Base-by-base conservation (phyloP, 1,139 yeast genomes). In the Taphrina deformans region DNA sequence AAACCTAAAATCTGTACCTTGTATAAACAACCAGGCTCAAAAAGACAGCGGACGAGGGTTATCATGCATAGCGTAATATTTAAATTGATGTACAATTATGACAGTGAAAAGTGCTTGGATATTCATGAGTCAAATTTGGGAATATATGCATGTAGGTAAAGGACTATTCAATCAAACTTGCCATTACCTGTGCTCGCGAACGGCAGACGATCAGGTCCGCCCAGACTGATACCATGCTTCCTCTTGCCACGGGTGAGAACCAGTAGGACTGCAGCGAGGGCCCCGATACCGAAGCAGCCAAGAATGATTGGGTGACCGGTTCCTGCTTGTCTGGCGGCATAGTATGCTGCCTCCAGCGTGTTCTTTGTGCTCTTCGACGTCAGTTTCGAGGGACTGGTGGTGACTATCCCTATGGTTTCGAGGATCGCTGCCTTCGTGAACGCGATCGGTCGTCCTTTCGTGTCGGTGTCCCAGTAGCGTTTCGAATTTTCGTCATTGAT, bases 391-490 rank as follows among this genome's bases (percentile, higher is more conserved):
- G 71, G 71, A 31, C 69, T 70, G 33, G 69, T 67, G 26, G 72
- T 40, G 44, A 73, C 70, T 3, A 69, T 67, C 44, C 70, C 71
- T 29, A 75, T 56, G n/a, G 74, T 70, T 27, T 73, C 76, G 16
- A 75, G 64, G 18, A 76, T 69, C 16, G 68, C 67, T 3, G 75
- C 66, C 27, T 74, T 68, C 5, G 73, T 70, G 10, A 73, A 71
- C 0, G 70, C 71, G 24, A 75, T 70, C 10, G 68, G 69, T 24
- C 69, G 67, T 38, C 75, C 75, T 18, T 70, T 69, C 3, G 66
- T 60, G 26, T 70, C 71, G 29, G 67, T 68, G 62, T 76, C 78
- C 77, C 78, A 76, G 67, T 70, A 76, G 23, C 67, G 62, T 23
- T 75, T 72, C 3, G 68, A 67, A 12, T 69, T 65, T 55, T 75